Percentiles rank a stretch among this genome's conserved stretches.
phyloP scores from a whole-genome alignment of 495 filamentous ascomycete species.

The Parmelia sp. region DNA sequence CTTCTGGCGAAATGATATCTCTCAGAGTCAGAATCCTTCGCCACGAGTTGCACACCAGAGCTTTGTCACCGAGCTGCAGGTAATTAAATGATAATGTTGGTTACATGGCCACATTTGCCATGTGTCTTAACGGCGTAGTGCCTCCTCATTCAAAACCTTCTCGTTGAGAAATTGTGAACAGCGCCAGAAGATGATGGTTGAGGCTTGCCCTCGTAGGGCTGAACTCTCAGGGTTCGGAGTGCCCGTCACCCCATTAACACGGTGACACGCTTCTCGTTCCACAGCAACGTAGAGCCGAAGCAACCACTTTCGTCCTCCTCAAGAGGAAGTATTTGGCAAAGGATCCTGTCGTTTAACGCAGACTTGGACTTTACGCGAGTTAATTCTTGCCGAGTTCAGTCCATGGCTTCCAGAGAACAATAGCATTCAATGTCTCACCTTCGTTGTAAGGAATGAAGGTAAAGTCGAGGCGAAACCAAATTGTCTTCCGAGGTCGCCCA shows the following conservation, averaged over 20 bases:
- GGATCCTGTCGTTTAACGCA: neutral
- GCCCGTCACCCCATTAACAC: neutral
- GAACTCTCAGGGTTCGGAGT: neutral
- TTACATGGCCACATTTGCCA: neutral
- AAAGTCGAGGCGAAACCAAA: conserved; percentile 3
- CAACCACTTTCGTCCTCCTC: neutral
- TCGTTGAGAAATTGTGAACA: neutral
- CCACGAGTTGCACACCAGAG: neutral
- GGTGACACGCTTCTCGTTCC: neutral
- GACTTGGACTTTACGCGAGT: neutral
- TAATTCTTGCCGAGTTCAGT: neutral
- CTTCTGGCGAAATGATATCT: neutral
- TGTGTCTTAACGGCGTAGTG: neutral
- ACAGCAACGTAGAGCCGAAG: neutral
- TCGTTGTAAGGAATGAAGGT: neutral
- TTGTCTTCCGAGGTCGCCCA: neutral
- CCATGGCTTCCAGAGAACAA: neutral
- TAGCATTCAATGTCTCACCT: conserved; percentile 10
- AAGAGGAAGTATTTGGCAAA: neutral
- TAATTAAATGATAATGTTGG: neutral
- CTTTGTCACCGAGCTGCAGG: neutral
- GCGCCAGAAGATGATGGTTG: neutral
- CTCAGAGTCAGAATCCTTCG: neutral
- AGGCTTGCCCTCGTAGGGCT: neutral
- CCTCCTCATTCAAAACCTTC: neutral